Base-by-base conservation (phyloP, 2,329 filamentous ascomycete genomes). In the Xenoacremonium recifei region DNA sequence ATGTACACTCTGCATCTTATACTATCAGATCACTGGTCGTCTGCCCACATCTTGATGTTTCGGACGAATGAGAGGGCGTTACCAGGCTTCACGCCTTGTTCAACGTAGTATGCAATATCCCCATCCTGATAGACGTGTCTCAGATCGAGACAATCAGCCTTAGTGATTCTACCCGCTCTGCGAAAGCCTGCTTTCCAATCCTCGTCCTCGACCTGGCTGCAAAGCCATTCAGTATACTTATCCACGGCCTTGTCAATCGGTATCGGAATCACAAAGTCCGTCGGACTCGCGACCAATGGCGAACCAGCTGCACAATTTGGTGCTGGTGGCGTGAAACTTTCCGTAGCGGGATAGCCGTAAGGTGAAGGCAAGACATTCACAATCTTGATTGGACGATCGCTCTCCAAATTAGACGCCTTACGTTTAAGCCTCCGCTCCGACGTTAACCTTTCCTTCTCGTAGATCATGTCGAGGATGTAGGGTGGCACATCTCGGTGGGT, bases 381-480 rank as follows among this genome's bases (percentile, higher is more conserved):
- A 6, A 45, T 39, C 35, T 48, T 40, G 25, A 48, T 45, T 38
- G 35, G 45, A n/a, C 38, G 38, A 27, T 48, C 35, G 31, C 35
- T 42, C 38, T 45, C 43, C 2, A 6, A 35, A 18, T 39, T 25
- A 16, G 35, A 29, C 20, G 34, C 30, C 30, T 43, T 43, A 16
- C 35, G 30, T 33, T 43, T 37, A 25, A 12, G 19, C 19, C 30
- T 44, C 32, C 25, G 21, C 16, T 39, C 25, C 15, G 23, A 21
- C 13, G 39, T 31, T 7, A 15, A 21, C 16, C 12, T 21, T 5
- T 44, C 31, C 25, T 44, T 44, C 23, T 45, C 37, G 13, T 45
- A 45, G 39, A 48, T 48, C 31, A 48, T 42, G 7, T 48, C 39
- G 4, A 41, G 39, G 15, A 48, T 40, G 5, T 45, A 35, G 13